These are phyloP conservation scores for Epichloe sibirici DNA, from an alignment of 2,329 filamentous ascomycete genomes.

Conservation along the genomic window DNA sequence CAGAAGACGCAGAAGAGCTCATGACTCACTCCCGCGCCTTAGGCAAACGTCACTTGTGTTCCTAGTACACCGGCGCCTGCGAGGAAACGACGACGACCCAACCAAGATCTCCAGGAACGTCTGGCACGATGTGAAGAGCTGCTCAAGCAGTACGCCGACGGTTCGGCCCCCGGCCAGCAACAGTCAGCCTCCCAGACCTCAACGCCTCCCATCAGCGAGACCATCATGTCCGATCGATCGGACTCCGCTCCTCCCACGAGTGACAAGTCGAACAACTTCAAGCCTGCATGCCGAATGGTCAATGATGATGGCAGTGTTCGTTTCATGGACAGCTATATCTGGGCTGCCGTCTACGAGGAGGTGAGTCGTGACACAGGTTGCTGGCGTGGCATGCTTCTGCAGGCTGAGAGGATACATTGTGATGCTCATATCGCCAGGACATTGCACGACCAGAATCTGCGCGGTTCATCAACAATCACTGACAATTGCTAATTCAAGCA, in stretches of 20 bases:
- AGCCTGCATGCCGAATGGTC: slow-evolving; percentile 39
- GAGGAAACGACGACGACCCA: slow-evolving; percentile 45
- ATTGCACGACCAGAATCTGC: neutral
- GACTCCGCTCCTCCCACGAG: slow-evolving; percentile 16
- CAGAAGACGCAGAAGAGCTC: neutral
- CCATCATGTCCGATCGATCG: slow-evolving; percentile 14
- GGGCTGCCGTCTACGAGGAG: slow-evolving; percentile 43
- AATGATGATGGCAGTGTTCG: slow-evolving; percentile 41
- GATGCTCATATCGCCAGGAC: neutral
- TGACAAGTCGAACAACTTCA: slow-evolving; percentile 25
- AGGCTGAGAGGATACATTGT: neutral
- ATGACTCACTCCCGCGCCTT: slow-evolving; percentile 8
- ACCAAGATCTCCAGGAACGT: slow-evolving; percentile 49
- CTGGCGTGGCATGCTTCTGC: neutral
- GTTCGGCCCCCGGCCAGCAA: slow-evolving; percentile 15
- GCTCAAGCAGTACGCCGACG: slow-evolving; percentile 42
- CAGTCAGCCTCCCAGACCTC: slow-evolving; percentile 8
- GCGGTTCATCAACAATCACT: neutral
- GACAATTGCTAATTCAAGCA: slow-evolving; percentile 7
- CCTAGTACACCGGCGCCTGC: slow-evolving; percentile 48
- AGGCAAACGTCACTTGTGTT: slow-evolving; percentile 48
- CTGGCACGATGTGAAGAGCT: slow-evolving; percentile 47
- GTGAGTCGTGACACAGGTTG: slow-evolving; percentile 22
- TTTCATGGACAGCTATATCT: slow-evolving; percentile 45
- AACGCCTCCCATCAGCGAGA: slow-evolving; percentile 6